phyloP scores from a whole-genome alignment of 495 filamentous ascomycete genomes.

The Pyrenopolyporus hunteri region DNA sequence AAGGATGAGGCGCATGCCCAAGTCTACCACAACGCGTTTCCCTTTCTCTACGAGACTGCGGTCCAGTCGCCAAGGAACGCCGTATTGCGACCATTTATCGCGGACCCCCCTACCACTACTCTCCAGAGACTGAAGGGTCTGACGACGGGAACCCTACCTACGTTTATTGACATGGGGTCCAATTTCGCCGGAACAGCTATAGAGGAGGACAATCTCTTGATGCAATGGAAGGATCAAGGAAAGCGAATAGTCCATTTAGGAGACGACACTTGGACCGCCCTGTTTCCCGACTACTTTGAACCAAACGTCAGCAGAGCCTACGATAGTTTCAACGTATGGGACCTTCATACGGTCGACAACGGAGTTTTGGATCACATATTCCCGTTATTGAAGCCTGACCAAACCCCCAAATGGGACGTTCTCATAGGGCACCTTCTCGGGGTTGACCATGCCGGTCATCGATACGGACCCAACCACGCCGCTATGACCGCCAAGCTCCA shows the following conservation, averaged over 20 bases:
- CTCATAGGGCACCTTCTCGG: constrained; percentile 92
- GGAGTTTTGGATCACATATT: constrained; percentile 93
- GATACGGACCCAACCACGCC: constrained; percentile 90
- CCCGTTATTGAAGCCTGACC: constrained; percentile 71
- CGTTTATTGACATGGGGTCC: constrained; percentile 90
- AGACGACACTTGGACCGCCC: constrained; percentile 92
- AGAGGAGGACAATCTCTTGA: constrained; percentile 93
- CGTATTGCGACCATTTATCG: constrained; percentile 93
- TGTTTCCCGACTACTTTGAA: constrained; percentile 94
- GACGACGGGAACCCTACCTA: constrained; percentile 93
- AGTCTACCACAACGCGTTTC: constrained; percentile 86
- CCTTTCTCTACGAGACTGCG: constrained; percentile 83
- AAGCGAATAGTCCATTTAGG: constrained; percentile 91
- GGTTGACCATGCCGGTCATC: constrained; percentile 95
- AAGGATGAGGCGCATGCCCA: constrained; percentile 57
- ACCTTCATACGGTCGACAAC: constrained; percentile 95
- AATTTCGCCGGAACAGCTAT: constrained; percentile 98
- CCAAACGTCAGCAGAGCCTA: constrained; percentile 81
- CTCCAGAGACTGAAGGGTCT: constrained; percentile 91
- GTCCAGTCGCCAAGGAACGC: constrained; percentile 75
- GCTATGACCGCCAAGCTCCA: constrained; percentile 89
- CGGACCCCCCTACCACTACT: constrained; percentile 93
- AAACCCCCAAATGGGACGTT: constrained; percentile 81
- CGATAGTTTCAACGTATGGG: constrained; percentile 98
- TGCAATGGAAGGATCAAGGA: constrained; percentile 77